Evolutionary conservation across 2,329 filamentous ascomycete species (phyloP).

Genomic region (Escovopsis sp.): DNA sequence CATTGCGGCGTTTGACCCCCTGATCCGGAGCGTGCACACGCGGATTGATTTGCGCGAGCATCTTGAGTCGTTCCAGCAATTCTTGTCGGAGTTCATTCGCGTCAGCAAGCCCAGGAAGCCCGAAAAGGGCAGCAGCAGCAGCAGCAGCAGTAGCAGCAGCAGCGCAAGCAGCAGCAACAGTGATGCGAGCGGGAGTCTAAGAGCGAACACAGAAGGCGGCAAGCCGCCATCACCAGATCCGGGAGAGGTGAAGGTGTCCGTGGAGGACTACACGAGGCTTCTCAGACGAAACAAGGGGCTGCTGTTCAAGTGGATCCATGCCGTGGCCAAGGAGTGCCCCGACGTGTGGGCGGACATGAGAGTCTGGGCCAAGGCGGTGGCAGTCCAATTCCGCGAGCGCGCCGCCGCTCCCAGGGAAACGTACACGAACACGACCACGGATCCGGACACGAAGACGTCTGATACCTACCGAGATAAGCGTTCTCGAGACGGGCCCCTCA

Average conservation of each 20-base stretch:
- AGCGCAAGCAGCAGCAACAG: no score
- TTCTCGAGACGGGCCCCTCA: constrained; percentile 3
- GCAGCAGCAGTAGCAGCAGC: constrained; percentile 1
- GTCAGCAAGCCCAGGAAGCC: constrained; percentile 30
- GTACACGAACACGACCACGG: not conserved
- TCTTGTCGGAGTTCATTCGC: constrained; percentile 57
- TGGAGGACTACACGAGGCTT: constrained; percentile 57
- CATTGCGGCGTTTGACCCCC: constrained; percentile 55
- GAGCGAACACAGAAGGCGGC: not conserved
- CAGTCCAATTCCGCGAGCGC: constrained; percentile 36
- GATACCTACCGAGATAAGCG: no score
- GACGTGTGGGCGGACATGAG: constrained; percentile 46
- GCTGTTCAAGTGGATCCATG: constrained; percentile 56
- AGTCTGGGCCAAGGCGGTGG: constrained; percentile 42
- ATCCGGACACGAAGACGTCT: no score
- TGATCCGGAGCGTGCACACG: constrained; percentile 57
- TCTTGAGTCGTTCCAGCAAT: constrained; percentile 48
- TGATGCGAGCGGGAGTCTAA: constrained; percentile 6
- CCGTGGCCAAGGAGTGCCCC: constrained; percentile 51
- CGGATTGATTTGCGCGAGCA: constrained; percentile 56
- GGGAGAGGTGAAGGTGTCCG: constrained; percentile 31
- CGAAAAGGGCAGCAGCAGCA: constrained; percentile 2
- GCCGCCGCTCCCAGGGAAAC: constrained; percentile 19
- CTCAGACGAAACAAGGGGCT: constrained; percentile 47
- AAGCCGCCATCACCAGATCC: constrained; percentile 10